Evolutionary conservation across 805 yeast species (phyloP).

Genomic region (Kluyveromyces starmeri): DNA sequence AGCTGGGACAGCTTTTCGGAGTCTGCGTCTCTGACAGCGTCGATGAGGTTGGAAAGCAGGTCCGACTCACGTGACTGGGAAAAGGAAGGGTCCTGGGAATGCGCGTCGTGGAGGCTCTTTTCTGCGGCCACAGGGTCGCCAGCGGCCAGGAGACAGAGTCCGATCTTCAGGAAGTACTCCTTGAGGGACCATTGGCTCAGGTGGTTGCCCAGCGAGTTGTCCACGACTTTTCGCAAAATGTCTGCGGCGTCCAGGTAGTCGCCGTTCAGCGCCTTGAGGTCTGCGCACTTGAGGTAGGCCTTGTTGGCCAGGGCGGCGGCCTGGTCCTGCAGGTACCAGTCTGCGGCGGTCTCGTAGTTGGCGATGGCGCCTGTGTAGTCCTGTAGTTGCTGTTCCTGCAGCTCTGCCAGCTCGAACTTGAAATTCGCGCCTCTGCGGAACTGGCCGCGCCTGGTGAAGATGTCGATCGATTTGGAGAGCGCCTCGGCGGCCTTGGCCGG

Average conservation of each 20-base stretch:
- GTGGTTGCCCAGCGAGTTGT: slow-evolving; percentile 62
- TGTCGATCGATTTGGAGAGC: slow-evolving; percentile 64
- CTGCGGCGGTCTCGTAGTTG: slow-evolving; percentile 88
- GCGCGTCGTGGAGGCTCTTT: slow-evolving; percentile 54
- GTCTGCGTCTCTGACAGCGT: slow-evolving; percentile 74
- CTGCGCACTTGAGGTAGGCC: slow-evolving; percentile 84
- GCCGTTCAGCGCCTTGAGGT: slow-evolving; percentile 69
- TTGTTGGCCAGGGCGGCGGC: slow-evolving; percentile 87
- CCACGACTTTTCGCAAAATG: slow-evolving; percentile 69
- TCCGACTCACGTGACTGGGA: slow-evolving; percentile 64
- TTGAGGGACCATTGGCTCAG: slow-evolving; percentile 86
- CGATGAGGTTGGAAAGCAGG: slow-evolving; percentile 56
- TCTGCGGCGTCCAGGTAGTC: slow-evolving; percentile 68
- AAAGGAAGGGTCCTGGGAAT: slow-evolving; percentile 68
- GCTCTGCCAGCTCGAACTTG: slow-evolving; percentile 80
- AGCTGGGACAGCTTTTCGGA: slow-evolving; percentile 63
- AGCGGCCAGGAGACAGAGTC: slow-evolving; percentile 73
- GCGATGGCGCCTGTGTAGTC: slow-evolving; percentile 62
- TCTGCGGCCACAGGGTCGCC: slow-evolving; percentile 83
- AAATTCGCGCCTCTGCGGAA: slow-evolving; percentile 94
- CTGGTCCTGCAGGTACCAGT: slow-evolving; percentile 89
- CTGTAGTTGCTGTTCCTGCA: slow-evolving; percentile 68
- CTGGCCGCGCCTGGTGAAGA: slow-evolving; percentile 86
- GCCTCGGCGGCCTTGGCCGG: slow-evolving; percentile 63
- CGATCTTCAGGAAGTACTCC: slow-evolving; percentile 80